Conservation (phyloP, 2,329 filamentous ascomycete genomes). For the Hymenoscyphus occultus region DNA sequence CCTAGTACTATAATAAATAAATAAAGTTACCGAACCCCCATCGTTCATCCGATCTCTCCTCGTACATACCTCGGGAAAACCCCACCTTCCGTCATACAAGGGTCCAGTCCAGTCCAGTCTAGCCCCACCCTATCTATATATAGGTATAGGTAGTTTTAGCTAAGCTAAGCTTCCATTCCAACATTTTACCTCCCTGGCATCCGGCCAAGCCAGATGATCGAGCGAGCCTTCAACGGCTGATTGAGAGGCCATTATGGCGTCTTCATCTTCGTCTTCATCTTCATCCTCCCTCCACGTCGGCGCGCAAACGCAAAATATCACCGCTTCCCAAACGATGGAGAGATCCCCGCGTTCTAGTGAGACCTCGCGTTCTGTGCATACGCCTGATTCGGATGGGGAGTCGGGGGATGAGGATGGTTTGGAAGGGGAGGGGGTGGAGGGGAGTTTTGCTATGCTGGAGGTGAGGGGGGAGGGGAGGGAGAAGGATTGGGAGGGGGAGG, state of each 20-base stretch:
- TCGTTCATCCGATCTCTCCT: no score
- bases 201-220: background rate
- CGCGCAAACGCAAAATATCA: background rate
- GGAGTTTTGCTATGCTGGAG: conserved; percentile 26
- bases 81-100: no score
- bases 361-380: conserved; percentile 23
- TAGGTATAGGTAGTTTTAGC: no score
- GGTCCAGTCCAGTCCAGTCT: no score
- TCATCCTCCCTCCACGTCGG: background rate
- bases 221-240: background rate
- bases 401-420: conserved; percentile 29
- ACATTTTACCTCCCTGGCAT: no score
- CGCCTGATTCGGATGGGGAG: conserved; percentile 27
- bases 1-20: no score
- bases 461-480: conserved; percentile 12
- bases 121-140: no score
- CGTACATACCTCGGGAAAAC: no score
- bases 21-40: no score
- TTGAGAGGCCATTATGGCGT: conserved; percentile 4
- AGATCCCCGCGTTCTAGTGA: conserved; percentile 27
- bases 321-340: conserved; percentile 16
- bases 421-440: conserved; percentile 13
- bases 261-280: background rate
- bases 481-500: conserved; percentile 18
- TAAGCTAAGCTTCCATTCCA: no score